Conservation (phyloP, 2,329 filamentous ascomycete species). For the Fusarium metavorans region DNA sequence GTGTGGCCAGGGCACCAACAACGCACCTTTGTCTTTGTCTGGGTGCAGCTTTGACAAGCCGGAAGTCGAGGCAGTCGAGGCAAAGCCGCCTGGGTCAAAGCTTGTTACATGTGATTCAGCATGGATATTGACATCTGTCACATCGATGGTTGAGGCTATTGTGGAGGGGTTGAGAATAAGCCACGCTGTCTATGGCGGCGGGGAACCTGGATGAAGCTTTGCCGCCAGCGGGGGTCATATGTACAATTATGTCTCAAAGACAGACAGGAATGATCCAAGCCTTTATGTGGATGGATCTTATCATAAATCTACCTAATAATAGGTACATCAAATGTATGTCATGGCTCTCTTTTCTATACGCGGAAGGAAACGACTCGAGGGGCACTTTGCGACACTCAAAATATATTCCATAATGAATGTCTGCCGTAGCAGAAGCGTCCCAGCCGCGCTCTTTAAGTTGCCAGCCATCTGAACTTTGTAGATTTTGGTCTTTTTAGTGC, state of each 20-base stretch:
- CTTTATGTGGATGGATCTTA: neutral
- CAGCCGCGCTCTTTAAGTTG: too few relatives aligned
- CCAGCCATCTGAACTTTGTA: neutral
- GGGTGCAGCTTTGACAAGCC: conserved; percentile 21
- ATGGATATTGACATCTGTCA: neutral
- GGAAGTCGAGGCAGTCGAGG: conserved; percentile 13
- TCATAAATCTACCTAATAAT: neutral
- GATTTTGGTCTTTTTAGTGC: neutral
- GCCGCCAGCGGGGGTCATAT: neutral
- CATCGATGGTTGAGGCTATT: neutral
- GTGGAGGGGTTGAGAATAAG: neutral
- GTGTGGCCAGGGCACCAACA: neutral
- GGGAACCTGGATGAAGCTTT: neutral
- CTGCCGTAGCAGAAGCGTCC: too few relatives aligned
- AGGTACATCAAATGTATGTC: neutral
- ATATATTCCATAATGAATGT: too few relatives aligned
- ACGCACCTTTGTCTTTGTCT: conserved; percentile 20
- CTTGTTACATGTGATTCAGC: neutral
- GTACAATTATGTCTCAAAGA: neutral
- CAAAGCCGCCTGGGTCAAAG: neutral
- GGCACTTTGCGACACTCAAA: too few relatives aligned
- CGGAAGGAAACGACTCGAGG: neutral
- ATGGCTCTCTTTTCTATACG: neutral
- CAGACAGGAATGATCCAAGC: neutral
- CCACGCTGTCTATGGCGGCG: neutral